A percentile compares a stretch with the other conserved stretches of the same genome.
phyloP scores from a whole-genome alignment of 441 rosid genomes.

The Pelargonium myrrhifolium region DNA sequence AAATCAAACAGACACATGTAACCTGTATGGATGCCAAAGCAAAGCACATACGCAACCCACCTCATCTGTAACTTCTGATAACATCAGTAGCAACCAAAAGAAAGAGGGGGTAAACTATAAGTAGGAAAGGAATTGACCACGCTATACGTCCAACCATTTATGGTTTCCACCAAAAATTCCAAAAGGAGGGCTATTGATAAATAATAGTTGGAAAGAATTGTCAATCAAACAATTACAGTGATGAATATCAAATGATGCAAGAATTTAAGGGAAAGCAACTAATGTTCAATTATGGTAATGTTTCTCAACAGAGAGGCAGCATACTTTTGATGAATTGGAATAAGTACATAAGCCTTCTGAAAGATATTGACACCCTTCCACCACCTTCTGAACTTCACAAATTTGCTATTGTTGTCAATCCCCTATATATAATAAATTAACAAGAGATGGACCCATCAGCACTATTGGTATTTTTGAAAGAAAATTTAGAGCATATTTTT shows the following conservation, averaged over 20 bases:
- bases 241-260: not conserved
- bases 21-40: no score
- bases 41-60: no score
- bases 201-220: not conserved
- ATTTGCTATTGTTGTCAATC: conserved; percentile 45
- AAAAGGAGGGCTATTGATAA: not conserved
- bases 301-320: conserved; percentile 19
- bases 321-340: conserved; percentile 91
- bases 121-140: no score
- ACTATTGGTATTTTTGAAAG: not conserved
- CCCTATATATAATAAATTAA: conserved; percentile 30
- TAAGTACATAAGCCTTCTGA: conserved; percentile 73
- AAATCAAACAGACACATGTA: no score
- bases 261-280: not conserved
- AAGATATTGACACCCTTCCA: conserved; percentile 86
- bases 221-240: not conserved
- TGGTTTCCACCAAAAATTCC: conserved; percentile 1
- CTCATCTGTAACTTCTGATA: no score
- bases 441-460: not conserved
- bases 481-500: not conserved
- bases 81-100: no score
- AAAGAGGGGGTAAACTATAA: no score
- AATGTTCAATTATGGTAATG: not conserved
- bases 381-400: conserved; percentile 91
- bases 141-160: not conserved